Evolutionary conservation across 2,329 filamentous ascomycete genomes (phyloP), one percentile per base, ranked within the genome.

Genomic region (Clonostachys rhizophaga): DNA sequence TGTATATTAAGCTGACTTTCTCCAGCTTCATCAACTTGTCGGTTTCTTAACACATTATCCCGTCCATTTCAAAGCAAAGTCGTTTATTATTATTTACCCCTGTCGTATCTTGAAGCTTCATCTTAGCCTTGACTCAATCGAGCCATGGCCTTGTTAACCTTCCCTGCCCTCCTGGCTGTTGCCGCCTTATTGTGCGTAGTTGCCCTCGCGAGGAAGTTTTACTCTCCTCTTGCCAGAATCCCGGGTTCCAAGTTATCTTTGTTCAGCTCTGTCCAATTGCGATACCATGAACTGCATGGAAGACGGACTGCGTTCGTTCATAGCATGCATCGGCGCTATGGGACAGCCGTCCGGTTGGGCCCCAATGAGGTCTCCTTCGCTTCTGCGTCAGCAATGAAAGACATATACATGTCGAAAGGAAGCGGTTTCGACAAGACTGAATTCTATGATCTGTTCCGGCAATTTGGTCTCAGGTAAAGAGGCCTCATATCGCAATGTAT

Each of bases 401-500:
- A 83, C 62, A 84, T 84, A 42, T 86, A 86, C 60, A 73, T 74
- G 52, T 77, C 76, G 0, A 74, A 75, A 1, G 81, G 81, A 5
- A 83, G 79, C 55, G 81, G 81, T 20, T 85, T 79, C 57, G 79
- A 85, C 57, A 85, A 84, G 66, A 83, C 79, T 0, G 75, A 79
- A 48, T 84, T 84, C 53, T 86, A 86, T 55, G 65, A 81, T 50
- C 60, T 85, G 16, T 85, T 86, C 51, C 36, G 17, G 10, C 24
- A 30, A 30, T 30, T 30, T 30, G 24, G 24, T 30, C 24, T 30
- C 1, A 30, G 24, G 24, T 30, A 30, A 30, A 10, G 3, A 30
- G 24, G 8, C 9, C 9, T 30, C 24, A 30, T 30, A 30, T 30
- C 9, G 4, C 24, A 30, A 30, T 10, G 24, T 10, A 30, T 30